These are phyloP conservation scores for Arthrobotrys musiformis DNA, from an alignment of 2,329 filamentous ascomycete genomes.

Conservation along the genomic window DNA sequence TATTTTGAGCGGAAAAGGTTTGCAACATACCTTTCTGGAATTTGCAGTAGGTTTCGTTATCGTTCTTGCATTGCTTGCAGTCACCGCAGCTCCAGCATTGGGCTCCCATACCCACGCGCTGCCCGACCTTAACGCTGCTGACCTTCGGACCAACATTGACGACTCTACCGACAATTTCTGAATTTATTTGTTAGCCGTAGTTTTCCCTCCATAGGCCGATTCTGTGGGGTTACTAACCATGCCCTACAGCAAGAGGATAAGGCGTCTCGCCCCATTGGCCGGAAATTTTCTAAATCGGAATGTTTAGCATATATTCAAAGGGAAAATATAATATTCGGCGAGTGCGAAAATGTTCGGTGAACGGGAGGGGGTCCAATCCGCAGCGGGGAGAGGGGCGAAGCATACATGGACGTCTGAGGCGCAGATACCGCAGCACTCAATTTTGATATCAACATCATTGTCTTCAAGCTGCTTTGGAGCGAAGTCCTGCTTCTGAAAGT, in stretches of 20 bases:
- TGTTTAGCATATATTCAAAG: constrained; percentile 14
- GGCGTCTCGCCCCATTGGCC: constrained; percentile 73
- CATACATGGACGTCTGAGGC: constrained; percentile 74
- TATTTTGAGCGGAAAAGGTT: constrained; percentile 61
- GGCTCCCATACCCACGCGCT: constrained; percentile 76
- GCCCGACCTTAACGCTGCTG: constrained; percentile 70
- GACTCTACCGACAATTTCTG: constrained; percentile 76
- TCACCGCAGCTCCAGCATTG: constrained; percentile 74
- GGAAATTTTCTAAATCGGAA: constrained; percentile 62
- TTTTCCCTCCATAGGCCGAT: neutral
- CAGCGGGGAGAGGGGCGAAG: neutral
- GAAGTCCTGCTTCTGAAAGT: constrained; percentile 64
- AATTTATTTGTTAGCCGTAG: constrained; percentile 10
- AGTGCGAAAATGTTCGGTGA: neutral
- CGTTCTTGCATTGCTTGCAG: constrained; percentile 73
- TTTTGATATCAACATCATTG: constrained; percentile 86
- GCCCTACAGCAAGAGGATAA: constrained; percentile 73
- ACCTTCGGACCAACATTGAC: constrained; percentile 75
- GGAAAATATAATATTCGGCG: neutral
- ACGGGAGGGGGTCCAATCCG: neutral
- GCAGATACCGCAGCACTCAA: constrained; percentile 82
- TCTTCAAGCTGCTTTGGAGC: constrained; percentile 86
- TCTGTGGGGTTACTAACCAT: constrained; percentile 66
- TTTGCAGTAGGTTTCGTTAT: constrained; percentile 76
- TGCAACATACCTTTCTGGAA: constrained; percentile 55